These are phyloP conservation scores for Lasiosphaeriaceae sp. DNA, from an alignment of 495 filamentous ascomycete genomes.

Conservation along the genomic window DNA sequence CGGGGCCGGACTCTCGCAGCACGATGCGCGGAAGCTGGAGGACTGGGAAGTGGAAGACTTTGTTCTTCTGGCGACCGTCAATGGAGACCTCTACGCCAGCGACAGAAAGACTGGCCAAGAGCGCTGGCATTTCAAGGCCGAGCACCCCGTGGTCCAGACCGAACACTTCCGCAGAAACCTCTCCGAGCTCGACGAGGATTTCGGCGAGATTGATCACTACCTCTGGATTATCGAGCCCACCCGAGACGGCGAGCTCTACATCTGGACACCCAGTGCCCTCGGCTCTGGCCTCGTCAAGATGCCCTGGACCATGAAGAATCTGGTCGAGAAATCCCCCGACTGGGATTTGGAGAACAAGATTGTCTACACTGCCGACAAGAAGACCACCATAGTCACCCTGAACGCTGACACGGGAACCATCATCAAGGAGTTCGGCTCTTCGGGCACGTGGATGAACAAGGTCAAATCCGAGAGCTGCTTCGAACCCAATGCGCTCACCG, in stretches of 20 bases:
- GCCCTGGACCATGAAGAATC: slow-evolving; percentile 74
- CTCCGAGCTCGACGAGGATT: slow-evolving; percentile 53
- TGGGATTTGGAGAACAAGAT: slow-evolving; percentile 64
- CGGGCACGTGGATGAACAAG: slow-evolving; percentile 37
- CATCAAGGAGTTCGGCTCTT: slow-evolving; percentile 47
- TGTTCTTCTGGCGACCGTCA: slow-evolving; percentile 98
- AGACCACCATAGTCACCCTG: slow-evolving; percentile 80
- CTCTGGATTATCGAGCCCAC: slow-evolving; percentile 97
- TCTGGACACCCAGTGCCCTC: slow-evolving; percentile 69
- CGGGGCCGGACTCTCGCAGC: slow-evolving; percentile 64
- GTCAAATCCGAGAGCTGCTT: slow-evolving; percentile 53
- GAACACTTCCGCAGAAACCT: slow-evolving; percentile 72
- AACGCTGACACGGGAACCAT: slow-evolving; percentile 80
- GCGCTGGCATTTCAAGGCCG: slow-evolving; percentile 79
- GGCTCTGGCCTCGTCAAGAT: slow-evolving; percentile 74
- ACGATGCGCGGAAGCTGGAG: slow-evolving; percentile 91
- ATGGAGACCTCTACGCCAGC: slow-evolving; percentile 90
- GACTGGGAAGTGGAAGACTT: slow-evolving; percentile 99
- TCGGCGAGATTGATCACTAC: slow-evolving; percentile 69
- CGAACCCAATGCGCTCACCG: slow-evolving; percentile 56
- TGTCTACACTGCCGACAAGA: slow-evolving; percentile 87
- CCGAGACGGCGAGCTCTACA: slow-evolving; percentile 81
- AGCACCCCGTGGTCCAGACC: slow-evolving; percentile 85
- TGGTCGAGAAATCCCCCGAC: slow-evolving; percentile 73
- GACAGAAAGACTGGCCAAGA: slow-evolving; percentile 80